phyloP scores from a whole-genome alignment of 768 basidiomycete species.

The Naematelia aurantialba region DNA sequence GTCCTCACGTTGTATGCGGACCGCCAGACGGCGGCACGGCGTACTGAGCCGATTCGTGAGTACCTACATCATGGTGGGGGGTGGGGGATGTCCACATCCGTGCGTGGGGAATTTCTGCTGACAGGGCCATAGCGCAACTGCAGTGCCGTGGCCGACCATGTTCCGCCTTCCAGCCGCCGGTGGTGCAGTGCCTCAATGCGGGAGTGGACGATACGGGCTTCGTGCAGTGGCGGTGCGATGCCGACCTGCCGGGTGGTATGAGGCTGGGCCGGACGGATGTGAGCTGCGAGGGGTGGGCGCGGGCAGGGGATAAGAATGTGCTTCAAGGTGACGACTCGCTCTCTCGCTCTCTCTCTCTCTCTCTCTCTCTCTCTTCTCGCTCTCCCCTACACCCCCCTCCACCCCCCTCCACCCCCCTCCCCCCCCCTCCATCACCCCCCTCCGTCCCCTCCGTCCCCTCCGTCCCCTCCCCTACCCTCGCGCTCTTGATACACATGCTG shows the following conservation, averaged over 20 bases:
- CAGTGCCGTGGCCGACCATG: constrained; percentile 77
- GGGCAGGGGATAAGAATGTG: constrained; percentile 76
- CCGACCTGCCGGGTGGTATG: constrained; percentile 76
- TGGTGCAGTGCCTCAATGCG: constrained; percentile 74
- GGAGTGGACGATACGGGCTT: constrained; percentile 68
- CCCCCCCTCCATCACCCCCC: no score
- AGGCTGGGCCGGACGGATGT: constrained; percentile 82
- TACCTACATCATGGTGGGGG: constrained; percentile 5
- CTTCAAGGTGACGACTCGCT: constrained; percentile 62
- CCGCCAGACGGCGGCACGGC: constrained; percentile 61
- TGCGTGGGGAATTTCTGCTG: not conserved
- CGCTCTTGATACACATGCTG: not conserved
- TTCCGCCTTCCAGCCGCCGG: constrained; percentile 71
- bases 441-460: not conserved
- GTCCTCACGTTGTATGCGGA: constrained; percentile 76
- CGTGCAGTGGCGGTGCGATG: constrained; percentile 94
- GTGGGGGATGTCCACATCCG: not conserved
- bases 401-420: no score
- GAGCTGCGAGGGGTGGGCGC: constrained; percentile 85
- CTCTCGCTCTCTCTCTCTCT: not conserved
- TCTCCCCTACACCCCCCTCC: constrained; percentile 3
- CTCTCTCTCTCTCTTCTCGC: not conserved
- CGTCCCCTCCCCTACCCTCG: constrained; percentile 1
- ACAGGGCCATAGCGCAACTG: constrained; percentile 58
- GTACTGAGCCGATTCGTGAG: constrained; percentile 61